Percentiles rank a stretch among this genome's conserved stretches.
These are phyloP conservation scores for Solanum etuberosum DNA, from an alignment of 257 asterid species.

Conservation along the genomic window DNA sequence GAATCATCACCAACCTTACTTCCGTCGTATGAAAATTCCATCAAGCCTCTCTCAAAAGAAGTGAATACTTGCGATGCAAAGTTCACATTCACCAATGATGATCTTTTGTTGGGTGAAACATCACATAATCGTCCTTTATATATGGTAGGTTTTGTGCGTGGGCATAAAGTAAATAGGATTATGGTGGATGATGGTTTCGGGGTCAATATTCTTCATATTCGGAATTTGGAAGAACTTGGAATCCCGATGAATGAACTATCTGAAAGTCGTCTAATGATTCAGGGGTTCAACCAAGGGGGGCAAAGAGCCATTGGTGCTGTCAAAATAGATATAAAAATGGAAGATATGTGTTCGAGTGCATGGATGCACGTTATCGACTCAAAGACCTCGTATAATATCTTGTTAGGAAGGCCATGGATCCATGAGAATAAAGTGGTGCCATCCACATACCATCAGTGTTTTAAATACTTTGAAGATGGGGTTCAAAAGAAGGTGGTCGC, in stretches of 20 bases:
- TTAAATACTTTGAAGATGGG: neutral
- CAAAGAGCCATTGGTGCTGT: neutral
- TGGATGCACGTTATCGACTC: neutral
- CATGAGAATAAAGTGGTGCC: neutral
- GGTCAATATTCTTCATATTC: too few relatives aligned
- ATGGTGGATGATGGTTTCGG: neutral
- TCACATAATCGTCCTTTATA: neutral
- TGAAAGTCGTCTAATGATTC: neutral
- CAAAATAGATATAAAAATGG: neutral
- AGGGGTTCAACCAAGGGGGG: neutral
- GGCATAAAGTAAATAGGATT: too few relatives aligned
- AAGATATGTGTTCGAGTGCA: neutral
- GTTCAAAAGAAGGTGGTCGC: neutral
- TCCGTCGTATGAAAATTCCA: neutral
- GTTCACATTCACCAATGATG: neutral
- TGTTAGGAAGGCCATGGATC: neutral
- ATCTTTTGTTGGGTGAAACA: neutral
- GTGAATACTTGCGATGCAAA: neutral
- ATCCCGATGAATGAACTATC: neutral
- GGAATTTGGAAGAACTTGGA: rapidly evolving
- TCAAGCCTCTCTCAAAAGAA: neutral
- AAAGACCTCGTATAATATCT: neutral
- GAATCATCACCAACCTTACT: neutral
- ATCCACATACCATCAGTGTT: neutral
- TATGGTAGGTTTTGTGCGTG: neutral